Percentiles rank a stretch among this genome's conserved stretches.
Evolutionary conservation across 257 asterid species (phyloP).

Genomic region (Solanum ossicruentum): DNA sequence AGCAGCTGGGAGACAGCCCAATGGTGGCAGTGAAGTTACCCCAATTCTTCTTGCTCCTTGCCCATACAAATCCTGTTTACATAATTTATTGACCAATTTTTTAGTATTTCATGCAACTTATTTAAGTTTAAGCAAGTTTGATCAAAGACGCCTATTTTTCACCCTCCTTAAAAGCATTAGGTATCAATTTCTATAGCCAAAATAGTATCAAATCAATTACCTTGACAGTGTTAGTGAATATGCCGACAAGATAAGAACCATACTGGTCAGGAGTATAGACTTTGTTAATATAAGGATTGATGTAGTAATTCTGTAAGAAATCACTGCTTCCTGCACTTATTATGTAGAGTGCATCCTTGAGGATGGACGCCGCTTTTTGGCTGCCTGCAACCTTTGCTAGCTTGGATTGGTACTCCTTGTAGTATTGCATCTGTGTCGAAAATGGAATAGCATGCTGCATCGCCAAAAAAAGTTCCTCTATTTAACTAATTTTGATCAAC

Average conservation of each 20-base stretch:
- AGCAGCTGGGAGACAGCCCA: conserved; percentile 79
- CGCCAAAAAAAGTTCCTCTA: background rate
- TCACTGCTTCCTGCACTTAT: conserved; percentile 76
- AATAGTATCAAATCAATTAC: conserved; percentile 8
- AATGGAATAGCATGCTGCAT: conserved; percentile 77
- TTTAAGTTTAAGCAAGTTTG: background rate
- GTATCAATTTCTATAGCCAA: background rate
- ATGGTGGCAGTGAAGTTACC: conserved; percentile 88
- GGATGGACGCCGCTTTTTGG: conserved; percentile 32
- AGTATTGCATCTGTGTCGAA: conserved; percentile 49
- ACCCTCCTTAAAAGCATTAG: background rate
- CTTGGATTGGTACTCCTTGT: conserved; percentile 72
- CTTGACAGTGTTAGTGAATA: conserved; percentile 47
- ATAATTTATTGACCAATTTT: background rate
- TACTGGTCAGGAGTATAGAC: conserved; percentile 67
- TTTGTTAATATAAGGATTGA: conserved; percentile 61
- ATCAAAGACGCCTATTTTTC: background rate
- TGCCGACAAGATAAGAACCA: conserved; percentile 48
- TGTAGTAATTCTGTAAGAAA: conserved; percentile 73
- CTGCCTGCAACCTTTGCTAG: conserved; percentile 56
- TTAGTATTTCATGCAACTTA: background rate
- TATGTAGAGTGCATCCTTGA: conserved; percentile 49
- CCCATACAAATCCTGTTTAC: conserved; percentile 46
- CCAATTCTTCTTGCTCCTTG: conserved; percentile 87
- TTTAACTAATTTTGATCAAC: background rate